Evolutionary conservation across 257 asterid genomes (phyloP).

Genomic region (Solanum rostratum): DNA sequence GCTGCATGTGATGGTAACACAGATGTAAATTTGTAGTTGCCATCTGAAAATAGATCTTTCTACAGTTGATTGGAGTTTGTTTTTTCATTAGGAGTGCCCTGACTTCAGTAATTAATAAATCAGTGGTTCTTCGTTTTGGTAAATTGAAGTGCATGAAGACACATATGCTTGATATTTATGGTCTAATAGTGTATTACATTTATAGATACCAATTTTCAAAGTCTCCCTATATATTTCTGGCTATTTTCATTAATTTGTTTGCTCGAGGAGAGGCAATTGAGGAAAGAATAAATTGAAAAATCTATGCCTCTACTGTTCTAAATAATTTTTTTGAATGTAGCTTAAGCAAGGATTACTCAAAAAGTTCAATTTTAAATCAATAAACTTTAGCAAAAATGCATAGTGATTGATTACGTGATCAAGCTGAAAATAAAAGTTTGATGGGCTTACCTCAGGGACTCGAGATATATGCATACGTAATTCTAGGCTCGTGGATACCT

Average conservation of each 20-base stretch:
- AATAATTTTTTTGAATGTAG: not conserved
- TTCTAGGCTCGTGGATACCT: not conserved
- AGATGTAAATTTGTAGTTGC: not conserved
- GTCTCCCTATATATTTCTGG: not conserved
- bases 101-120: not conserved
- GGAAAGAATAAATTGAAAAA: not conserved
- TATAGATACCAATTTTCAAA: not conserved
- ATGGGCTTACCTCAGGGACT: not conserved
- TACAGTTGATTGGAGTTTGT: not conserved
- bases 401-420: not conserved
- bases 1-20: not conserved
- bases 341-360: not conserved
- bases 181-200: not conserved
- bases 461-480: not conserved
- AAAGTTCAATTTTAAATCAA: not conserved
- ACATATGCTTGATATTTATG: not conserved
- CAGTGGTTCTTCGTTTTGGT: not conserved
- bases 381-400: not conserved
- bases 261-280: not conserved
- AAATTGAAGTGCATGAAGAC: not conserved
- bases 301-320: not conserved
- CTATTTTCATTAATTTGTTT: not conserved
- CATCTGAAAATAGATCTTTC: not conserved
- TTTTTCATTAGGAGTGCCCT: not conserved
- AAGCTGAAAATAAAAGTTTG: not conserved